These are phyloP conservation scores for Alternaria longipes DNA, from an alignment of 2,329 filamentous ascomycete genomes.

Conservation along the genomic window DNA sequence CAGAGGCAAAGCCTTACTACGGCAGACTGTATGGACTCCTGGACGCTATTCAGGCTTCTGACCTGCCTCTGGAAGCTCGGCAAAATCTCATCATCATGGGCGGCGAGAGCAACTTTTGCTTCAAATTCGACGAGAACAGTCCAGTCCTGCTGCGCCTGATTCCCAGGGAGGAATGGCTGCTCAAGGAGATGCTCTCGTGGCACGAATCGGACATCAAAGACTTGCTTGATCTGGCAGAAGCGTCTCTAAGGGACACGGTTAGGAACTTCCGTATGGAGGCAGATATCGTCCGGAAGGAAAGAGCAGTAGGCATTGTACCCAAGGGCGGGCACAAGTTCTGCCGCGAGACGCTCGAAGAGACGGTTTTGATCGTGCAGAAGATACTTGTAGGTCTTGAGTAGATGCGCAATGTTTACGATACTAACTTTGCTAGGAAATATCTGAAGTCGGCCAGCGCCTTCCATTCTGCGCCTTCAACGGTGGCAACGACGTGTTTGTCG, in stretches of 20 bases:
- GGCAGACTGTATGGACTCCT: constrained; percentile 86
- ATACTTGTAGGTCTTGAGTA: constrained; percentile 64
- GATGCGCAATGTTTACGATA: neutral
- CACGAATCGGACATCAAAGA: constrained; percentile 77
- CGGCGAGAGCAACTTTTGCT: constrained; percentile 95
- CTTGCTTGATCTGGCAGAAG: constrained; percentile 90
- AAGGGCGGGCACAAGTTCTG: constrained; percentile 73
- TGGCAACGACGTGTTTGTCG: constrained; percentile 96
- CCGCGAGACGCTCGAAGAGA: constrained; percentile 92
- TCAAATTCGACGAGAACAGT: constrained; percentile 74
- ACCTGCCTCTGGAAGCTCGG: constrained; percentile 72
- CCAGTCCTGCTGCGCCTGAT: constrained; percentile 74
- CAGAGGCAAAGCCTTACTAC: constrained; percentile 85
- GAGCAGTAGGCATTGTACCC: constrained; percentile 65
- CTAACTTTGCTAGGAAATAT: constrained; percentile 68
- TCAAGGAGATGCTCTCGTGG: constrained; percentile 81
- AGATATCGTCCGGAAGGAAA: constrained; percentile 83
- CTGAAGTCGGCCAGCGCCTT: constrained; percentile 70
- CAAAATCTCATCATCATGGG: constrained; percentile 90
- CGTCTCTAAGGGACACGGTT: constrained; percentile 82
- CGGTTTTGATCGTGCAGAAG: constrained; percentile 92
- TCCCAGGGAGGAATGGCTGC: constrained; percentile 72
- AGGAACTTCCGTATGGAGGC: constrained; percentile 82
- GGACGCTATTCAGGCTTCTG: constrained; percentile 74
- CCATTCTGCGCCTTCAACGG: constrained; percentile 98